Percentiles rank a stretch among this genome's conserved stretches.
Evolutionary conservation across 2,329 filamentous ascomycete species (phyloP).

Genomic region (Helicocarpus griseus): DNA sequence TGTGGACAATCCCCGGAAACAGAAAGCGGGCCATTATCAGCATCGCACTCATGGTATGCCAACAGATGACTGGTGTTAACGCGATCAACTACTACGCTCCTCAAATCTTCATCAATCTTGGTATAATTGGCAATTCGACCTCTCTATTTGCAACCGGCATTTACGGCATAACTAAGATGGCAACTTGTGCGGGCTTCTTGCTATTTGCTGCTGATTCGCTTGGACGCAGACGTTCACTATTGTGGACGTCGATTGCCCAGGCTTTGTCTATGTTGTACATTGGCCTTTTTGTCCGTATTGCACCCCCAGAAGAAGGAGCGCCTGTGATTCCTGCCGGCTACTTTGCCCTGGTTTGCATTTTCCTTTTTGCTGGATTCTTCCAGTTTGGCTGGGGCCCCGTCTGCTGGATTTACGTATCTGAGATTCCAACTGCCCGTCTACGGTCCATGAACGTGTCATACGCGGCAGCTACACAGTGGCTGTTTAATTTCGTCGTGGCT

Average conservation of each 20-base stretch:
- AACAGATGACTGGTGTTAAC: conserved; percentile 46
- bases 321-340: conserved; percentile 58
- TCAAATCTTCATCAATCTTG: conserved; percentile 57
- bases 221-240: conserved; percentile 52
- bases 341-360: conserved; percentile 61
- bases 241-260: conserved; percentile 57
- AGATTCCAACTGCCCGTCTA: conserved; percentile 59
- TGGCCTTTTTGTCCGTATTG: conserved; percentile 58
- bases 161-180: conserved; percentile 63
- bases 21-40: conserved; percentile 46
- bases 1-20: conserved; percentile 49
- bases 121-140: conserved; percentile 46
- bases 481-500: conserved; percentile 66
- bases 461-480: conserved; percentile 59
- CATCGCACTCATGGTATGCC: conserved; percentile 44
- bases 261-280: conserved; percentile 58
- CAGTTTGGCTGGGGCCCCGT: conserved; percentile 62
- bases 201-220: conserved; percentile 60
- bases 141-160: conserved; percentile 64
- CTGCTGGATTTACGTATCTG: conserved; percentile 63
- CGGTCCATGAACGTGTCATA: conserved; percentile 59
- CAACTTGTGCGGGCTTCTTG: conserved; percentile 54
- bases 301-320: conserved; percentile 45
- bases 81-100: conserved; percentile 61
- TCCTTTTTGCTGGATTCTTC: conserved; percentile 61